phyloP scores from a whole-genome alignment of 73 alveolate genomes.

The Uronychia setigera region DNA sequence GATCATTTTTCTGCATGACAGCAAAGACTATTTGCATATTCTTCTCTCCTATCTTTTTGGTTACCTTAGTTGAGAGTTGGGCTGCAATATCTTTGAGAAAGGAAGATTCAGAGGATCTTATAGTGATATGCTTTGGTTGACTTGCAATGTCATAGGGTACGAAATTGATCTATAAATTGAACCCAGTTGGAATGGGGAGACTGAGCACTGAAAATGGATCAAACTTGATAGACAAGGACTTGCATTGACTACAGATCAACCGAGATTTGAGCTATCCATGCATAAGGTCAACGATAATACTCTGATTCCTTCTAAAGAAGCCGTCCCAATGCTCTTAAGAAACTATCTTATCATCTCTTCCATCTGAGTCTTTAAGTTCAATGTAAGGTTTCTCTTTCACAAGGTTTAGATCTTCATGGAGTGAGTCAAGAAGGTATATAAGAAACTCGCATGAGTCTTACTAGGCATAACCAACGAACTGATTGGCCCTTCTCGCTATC shows the following conservation, averaged over 20 bases:
- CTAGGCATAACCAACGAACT: conserved; percentile 70
- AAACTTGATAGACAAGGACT: conserved; percentile 58
- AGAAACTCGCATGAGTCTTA: conserved; percentile 86
- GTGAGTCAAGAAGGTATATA: conserved; percentile 70
- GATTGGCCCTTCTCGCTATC: conserved; percentile 58
- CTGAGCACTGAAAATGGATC: conserved; percentile 78
- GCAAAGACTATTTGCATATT: not conserved
- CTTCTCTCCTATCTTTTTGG: not conserved
- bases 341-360: conserved; percentile 20
- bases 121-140: conserved; percentile 9
- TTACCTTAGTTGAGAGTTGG: not conserved
- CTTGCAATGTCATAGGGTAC: conserved; percentile 14
- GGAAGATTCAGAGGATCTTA: conserved; percentile 8
- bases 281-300: conserved; percentile 75
- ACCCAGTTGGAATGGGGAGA: conserved; percentile 69
- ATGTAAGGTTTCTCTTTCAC: conserved; percentile 76
- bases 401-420: conserved; percentile 85
- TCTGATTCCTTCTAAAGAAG: conserved; percentile 60
- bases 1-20: not conserved
- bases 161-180: conserved; percentile 15
- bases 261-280: conserved; percentile 81
- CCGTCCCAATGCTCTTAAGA: conserved; percentile 44
- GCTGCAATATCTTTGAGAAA: conserved; percentile 7
- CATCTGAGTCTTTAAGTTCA: conserved; percentile 64
- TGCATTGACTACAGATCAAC: conserved; percentile 67